Base-by-base conservation (phyloP, 345 rosid genomes). In the Boechera retrofracta region DNA sequence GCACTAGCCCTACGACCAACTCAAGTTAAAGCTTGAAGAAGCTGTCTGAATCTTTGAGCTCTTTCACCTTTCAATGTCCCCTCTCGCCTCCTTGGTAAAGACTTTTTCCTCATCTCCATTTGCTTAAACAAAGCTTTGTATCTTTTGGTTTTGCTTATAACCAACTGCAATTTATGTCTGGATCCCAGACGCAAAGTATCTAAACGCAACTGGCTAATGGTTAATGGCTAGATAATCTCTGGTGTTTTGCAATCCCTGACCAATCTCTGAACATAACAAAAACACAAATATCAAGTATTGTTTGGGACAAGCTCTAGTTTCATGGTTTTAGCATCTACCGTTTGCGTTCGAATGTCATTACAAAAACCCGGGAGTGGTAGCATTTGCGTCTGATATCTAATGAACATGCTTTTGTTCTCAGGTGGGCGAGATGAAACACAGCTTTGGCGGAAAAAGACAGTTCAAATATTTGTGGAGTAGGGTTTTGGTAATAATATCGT, bases 1-100 rank as follows among this genome's bases (percentile, higher is more conserved):
- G 97, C 29, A 73, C 77, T 11, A 77, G 77, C 76, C 76, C 80
- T 1, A 51, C 77, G 8, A 18, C 73, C 54, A 73, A 53, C 65
- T 60, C 74, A 31, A 78, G 36, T 72, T 72, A 67, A 66, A 57
- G 10, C 52, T 35, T 36, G 12, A 5, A 5, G 18, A 39, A 11
- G 60, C 67, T 66, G 2, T 58, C 51, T 26, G 58, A 55, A 77
- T 70, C 70, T n/a, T 77, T 41, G 10, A 51, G 38, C 69, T 54
- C 33, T 49, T 48, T 10, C 18, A 10, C 68, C 18, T 75, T 59
- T 28, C 26, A 21, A 47, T 47, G 6, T 32, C 35, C 42, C 56
- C 28, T 54, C 73, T 68, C 5, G 48, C 39, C 63, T 69, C 51
- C 39, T 32, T 6, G 72, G 80, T 77, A 77, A 69, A 36, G 52